Evolutionary conservation across 768 basidiomycete species (phyloP).

Genomic region (Solioccasus polychromus): DNA sequence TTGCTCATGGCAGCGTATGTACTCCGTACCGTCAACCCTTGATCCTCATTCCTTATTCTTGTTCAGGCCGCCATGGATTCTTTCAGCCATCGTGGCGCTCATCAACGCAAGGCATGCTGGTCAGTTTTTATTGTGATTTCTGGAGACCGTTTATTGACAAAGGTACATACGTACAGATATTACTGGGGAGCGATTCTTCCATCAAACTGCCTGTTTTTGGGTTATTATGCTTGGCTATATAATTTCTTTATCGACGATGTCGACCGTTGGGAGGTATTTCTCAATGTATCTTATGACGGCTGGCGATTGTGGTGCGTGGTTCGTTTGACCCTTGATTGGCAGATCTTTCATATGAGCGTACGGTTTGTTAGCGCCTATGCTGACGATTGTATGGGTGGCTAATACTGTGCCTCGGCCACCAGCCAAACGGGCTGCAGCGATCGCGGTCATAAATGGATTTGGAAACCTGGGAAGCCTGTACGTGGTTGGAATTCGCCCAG

Average conservation of each 20-base stretch:
- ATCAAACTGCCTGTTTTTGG: conserved; percentile 57
- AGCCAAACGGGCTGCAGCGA: conserved; percentile 50
- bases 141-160: neutral
- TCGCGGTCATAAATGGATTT: conserved; percentile 59
- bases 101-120: conserved; percentile 58
- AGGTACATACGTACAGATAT: conserved; percentile 21
- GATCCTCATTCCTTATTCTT: neutral
- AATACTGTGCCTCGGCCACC: conserved; percentile 64
- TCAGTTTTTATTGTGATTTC: no score
- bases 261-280: conserved; percentile 51
- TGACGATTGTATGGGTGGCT: conserved; percentile 60
- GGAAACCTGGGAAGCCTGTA: conserved; percentile 60
- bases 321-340: neutral
- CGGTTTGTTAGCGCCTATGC: conserved; percentile 32
- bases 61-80: conserved; percentile 59
- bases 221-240: conserved; percentile 58
- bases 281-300: conserved; percentile 62
- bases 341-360: no score
- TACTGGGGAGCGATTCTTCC: conserved; percentile 66
- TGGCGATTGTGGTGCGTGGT: conserved; percentile 43
- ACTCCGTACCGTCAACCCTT: neutral
- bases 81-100: conserved; percentile 47
- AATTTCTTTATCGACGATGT: conserved; percentile 55
- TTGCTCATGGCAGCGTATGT: conserved; percentile 59
- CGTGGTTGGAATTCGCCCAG: conserved; percentile 15